These are phyloP conservation scores for Fusarium virguliforme DNA, from an alignment of 2,329 filamentous ascomycete genomes.

Conservation along the genomic window DNA sequence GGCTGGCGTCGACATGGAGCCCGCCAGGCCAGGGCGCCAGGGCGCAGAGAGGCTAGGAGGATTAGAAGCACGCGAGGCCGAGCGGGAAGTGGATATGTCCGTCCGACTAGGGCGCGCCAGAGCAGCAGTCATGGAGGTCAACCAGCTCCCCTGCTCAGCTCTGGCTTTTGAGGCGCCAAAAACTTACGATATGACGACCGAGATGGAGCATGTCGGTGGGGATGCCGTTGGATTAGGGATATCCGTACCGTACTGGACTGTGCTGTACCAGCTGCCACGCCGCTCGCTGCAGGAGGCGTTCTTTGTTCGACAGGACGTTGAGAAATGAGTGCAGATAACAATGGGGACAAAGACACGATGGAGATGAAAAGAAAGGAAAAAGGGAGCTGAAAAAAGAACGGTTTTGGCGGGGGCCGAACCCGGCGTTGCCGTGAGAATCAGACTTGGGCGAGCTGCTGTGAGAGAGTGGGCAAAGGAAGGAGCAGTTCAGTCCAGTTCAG, in stretches of 20 bases:
- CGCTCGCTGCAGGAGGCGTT: constrained; percentile 11
- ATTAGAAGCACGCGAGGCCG: constrained; percentile 24
- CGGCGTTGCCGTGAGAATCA: constrained; percentile 10
- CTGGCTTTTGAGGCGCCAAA: constrained; percentile 14
- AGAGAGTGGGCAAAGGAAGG: neutral
- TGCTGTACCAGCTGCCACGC: neutral
- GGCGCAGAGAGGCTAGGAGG: constrained; percentile 20
- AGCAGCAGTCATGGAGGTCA: neutral
- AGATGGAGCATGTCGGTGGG: constrained; percentile 23
- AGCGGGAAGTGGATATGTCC: constrained; percentile 43
- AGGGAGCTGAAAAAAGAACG: constrained; percentile 9
- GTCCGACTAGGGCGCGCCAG: constrained; percentile 18
- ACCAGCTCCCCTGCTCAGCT: constrained; percentile 20
- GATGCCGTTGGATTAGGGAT: constrained; percentile 30
- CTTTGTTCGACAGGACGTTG: constrained; percentile 19
- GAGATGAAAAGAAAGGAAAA: neutral
- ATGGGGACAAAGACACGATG: neutral
- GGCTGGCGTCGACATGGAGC: neutral
- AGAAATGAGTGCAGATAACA: constrained; percentile 29
- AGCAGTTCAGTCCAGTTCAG: constrained; percentile 3
- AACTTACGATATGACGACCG: constrained; percentile 30
- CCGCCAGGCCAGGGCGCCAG: neutral
- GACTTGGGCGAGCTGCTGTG: neutral
- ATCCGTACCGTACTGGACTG: too few species aligned
- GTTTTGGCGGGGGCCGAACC: neutral